These are phyloP conservation scores for Pseudomicrostroma phylloplanum DNA, from an alignment of 1,284 basidiomycete genomes.

Conservation along the genomic window DNA sequence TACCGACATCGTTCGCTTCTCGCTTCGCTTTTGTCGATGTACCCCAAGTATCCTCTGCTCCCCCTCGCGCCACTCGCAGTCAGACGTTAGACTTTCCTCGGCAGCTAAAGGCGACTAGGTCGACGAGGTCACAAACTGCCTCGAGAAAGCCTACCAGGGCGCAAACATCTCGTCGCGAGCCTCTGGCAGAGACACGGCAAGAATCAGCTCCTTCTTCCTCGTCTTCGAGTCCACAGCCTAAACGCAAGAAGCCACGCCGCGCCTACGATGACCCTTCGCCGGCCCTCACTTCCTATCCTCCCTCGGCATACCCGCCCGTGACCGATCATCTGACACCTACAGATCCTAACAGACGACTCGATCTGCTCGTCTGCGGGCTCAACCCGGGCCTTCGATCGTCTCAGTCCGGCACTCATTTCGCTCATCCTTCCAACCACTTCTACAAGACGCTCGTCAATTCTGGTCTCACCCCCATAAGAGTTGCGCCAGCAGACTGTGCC, in stretches of 20 bases:
- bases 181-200: too few species aligned
- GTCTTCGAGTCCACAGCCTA: neutral
- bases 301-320: neutral
- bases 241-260: neutral
- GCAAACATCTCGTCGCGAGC: too few species aligned
- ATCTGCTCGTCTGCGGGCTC: conserved; percentile 27
- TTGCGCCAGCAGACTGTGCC: conserved; percentile 24
- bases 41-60: too few species aligned
- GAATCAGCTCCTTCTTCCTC: too few species aligned
- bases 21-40: too few species aligned
- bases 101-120: too few species aligned
- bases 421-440: conserved; percentile 31
- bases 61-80: too few species aligned
- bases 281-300: neutral
- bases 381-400: conserved; percentile 30
- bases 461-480: conserved; percentile 23
- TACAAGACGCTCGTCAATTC: conserved; percentile 23
- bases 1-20: too few species aligned
- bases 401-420: conserved; percentile 24
- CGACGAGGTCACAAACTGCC: too few species aligned
- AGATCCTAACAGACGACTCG: neutral
- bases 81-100: too few species aligned
- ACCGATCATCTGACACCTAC: neutral
- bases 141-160: too few species aligned
- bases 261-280: conserved; percentile 3